Percentiles rank a stretch among this genome's conserved stretches.
Conservation (phyloP, 805 yeast species). For the Myxozyma geophila region DNA sequence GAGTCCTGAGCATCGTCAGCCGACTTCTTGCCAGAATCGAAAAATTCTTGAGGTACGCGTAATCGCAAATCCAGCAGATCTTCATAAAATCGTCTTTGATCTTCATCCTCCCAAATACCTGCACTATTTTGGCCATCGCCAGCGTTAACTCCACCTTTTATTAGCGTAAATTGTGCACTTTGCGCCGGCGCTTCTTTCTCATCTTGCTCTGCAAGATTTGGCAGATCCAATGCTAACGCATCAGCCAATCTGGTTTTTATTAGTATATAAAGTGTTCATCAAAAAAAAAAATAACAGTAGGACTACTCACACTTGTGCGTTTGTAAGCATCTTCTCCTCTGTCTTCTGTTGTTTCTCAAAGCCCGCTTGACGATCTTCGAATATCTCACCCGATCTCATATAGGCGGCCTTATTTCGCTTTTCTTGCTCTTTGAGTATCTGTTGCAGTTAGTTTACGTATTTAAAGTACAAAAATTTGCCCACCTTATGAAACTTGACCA, state of each 20-base stretch:
- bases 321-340: conserved; percentile 52
- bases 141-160: conserved; percentile 38
- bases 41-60: conserved; percentile 62
- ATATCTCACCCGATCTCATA: conserved; percentile 66
- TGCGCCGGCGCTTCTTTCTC: conserved; percentile 40
- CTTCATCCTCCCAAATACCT: conserved; percentile 67
- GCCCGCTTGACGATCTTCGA: conserved; percentile 47
- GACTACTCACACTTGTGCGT: conserved; percentile 44
- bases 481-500: conserved; percentile 22
- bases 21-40: conserved; percentile 46
- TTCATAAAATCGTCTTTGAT: conserved; percentile 67
- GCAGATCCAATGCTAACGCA: conserved; percentile 48
- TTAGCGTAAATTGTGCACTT: conserved; percentile 26
- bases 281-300: neutral
- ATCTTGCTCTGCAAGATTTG: conserved; percentile 44
- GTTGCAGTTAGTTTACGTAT: neutral
- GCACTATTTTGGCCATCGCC: conserved; percentile 39
- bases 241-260: conserved; percentile 49
- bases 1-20: conserved; percentile 37
- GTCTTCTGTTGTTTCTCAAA: conserved; percentile 41
- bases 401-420: conserved; percentile 58
- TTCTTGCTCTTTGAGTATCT: conserved; percentile 44
- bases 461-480: neutral
- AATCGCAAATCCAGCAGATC: conserved; percentile 70
- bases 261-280: neutral